Evolutionary conservation across 345 rosid species (phyloP).

Genomic region (Lepidium aucheri): DNA sequence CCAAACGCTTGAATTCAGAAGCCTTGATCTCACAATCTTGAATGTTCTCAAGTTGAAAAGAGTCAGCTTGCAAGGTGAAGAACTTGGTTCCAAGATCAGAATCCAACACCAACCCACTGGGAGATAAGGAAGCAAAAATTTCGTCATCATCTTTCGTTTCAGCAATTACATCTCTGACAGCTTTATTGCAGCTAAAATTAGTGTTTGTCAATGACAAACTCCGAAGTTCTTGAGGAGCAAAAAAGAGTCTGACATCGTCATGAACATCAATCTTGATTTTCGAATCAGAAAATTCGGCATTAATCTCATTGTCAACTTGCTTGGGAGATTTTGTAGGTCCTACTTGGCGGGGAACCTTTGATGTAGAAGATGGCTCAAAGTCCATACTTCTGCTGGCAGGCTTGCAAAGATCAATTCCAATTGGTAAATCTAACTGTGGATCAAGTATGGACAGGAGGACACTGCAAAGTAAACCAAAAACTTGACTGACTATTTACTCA

Average conservation of each 20-base stretch:
- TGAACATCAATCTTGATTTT: conserved; percentile 38
- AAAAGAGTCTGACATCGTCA: conserved; percentile 52
- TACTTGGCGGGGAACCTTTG: conserved; percentile 21
- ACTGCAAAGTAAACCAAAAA: conserved; percentile 34
- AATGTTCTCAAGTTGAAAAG: conserved; percentile 48
- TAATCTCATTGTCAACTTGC: conserved; percentile 47
- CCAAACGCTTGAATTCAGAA: conserved; percentile 67
- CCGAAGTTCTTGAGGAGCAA: conserved; percentile 58
- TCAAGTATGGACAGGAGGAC: conserved; percentile 76
- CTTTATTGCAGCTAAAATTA: conserved; percentile 21
- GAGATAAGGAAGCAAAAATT: conserved; percentile 23
- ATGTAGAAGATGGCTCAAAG: conserved; percentile 27
- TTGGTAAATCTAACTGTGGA: conserved; percentile 64
- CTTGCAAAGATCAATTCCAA: conserved; percentile 68
- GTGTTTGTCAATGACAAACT: conserved; percentile 32
- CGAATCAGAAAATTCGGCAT: conserved; percentile 39
- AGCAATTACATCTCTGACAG: conserved; percentile 27
- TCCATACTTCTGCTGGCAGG: conserved; percentile 31
- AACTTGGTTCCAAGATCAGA: conserved; percentile 45
- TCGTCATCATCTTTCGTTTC: conserved; percentile 34
- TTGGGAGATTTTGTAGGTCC: conserved; percentile 31
- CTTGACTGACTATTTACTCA: background rate
- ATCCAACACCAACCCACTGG: conserved; percentile 44
- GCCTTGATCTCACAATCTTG: conserved; percentile 71
- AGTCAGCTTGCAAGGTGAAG: conserved; percentile 62